Conservation (phyloP, 306 rosid species). For the Prinsepia uniflora region DNA sequence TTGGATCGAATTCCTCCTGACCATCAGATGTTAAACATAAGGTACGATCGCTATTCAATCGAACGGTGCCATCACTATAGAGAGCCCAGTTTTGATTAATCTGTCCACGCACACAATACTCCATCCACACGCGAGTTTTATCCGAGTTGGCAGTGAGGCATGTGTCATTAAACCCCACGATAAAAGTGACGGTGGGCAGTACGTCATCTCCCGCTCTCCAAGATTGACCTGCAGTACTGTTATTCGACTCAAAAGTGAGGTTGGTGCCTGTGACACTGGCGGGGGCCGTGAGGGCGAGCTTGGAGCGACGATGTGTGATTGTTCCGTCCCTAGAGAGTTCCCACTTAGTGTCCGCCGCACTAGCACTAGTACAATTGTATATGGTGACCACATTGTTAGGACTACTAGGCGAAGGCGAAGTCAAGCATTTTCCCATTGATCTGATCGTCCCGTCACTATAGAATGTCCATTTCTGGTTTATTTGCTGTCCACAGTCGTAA, state of each 20-base stretch:
- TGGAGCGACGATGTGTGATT: background rate
- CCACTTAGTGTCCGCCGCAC: background rate
- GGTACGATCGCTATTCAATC: background rate
- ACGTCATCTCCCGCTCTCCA: constrained; percentile 7
- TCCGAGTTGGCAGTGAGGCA: background rate
- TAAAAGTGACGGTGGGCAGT: background rate
- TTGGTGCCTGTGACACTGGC: background rate
- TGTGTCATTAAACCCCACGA: background rate
- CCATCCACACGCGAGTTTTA: background rate
- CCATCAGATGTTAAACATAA: background rate
- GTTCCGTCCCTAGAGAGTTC: background rate
- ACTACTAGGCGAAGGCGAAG: background rate
- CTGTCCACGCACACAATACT: background rate
- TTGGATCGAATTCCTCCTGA: background rate
- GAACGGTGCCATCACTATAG: constrained; percentile 3
- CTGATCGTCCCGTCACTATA: background rate
- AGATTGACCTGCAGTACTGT: background rate
- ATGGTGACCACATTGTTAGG: background rate
- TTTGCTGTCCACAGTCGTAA: background rate
- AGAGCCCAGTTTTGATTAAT: background rate
- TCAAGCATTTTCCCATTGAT: background rate
- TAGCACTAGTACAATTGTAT: background rate
- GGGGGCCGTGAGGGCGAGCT: background rate
- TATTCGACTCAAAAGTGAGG: background rate
- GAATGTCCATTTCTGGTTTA: background rate